Base-by-base conservation (phyloP, 345 rosid species). In the Corchorus olitorius region DNA sequence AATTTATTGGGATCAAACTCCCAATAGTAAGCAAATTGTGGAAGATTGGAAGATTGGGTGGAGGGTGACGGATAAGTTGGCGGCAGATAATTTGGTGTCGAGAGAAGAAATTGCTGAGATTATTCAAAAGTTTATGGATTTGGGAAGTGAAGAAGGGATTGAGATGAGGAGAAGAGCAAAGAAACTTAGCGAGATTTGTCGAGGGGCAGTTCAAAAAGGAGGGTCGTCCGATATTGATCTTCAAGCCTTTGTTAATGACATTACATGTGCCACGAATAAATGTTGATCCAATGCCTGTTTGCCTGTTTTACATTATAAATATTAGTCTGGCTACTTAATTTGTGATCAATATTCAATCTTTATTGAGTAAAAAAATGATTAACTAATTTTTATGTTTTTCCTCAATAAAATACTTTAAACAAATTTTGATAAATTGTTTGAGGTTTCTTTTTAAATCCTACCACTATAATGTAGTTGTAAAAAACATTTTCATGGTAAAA, bases 21-120 rank as follows among this genome's bases (percentile, higher is more conserved):
- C 84, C 6, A 88, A 85, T 34, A 83, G 85, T 11, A 88, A 85
- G 80, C 78, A 82, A 67, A 83, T 88, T 19, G 91, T 84, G 2
- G 91, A 91, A n/a, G 88, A 87, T 4, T 91, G 92, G 94, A 83
- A 65, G 68, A 74, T 85, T 0, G 97, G 96, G 60, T 80, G 85
- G 86, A 77, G 85, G 79, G 83, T 85, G 8, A 59, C 17, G 70
- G 60, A 12, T 34, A 72, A 79, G 59, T 14, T 70, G 65, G 65
- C 16, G 56, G 10, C 1, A 54, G 61, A 84, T 5, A 75, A 65
- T 74, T 64, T 88, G 81, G 79, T 86, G 50, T 72, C 59, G 33
- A 82, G 84, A 56, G 84, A 78, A 0, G 84, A 82, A 64, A 81
- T 91, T 10, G 75, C 35, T 2, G 77, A 5, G 72, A 61, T 78